Conservation (phyloP, 257 asterid species). For the Penstemon eatonii region DNA sequence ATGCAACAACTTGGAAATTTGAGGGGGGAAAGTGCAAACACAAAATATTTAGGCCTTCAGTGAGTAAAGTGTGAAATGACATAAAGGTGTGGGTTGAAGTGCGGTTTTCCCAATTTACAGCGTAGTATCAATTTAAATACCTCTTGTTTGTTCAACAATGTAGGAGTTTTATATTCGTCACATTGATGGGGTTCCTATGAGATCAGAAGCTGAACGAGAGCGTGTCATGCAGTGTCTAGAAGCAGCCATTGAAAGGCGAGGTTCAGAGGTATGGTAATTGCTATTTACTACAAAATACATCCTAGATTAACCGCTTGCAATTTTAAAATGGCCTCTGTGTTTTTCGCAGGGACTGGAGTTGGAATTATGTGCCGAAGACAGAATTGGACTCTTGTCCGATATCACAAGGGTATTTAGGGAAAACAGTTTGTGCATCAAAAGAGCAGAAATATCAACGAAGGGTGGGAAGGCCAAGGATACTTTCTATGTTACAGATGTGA, state of each 20-base stretch:
- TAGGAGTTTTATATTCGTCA: slow-evolving; percentile 83
- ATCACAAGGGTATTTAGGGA: slow-evolving; percentile 78
- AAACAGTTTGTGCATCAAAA: slow-evolving; percentile 62
- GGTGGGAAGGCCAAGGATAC: slow-evolving; percentile 67
- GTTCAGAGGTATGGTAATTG: slow-evolving; percentile 51
- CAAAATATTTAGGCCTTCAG: too few species aligned
- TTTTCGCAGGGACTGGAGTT: slow-evolving; percentile 64
- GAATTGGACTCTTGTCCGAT: slow-evolving; percentile 71
- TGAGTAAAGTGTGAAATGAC: too few species aligned
- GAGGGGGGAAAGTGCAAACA: too few species aligned
- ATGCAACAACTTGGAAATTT: too few species aligned
- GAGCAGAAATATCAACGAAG: slow-evolving; percentile 76
- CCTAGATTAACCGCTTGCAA: slow-evolving; percentile 6
- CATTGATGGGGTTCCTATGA: slow-evolving; percentile 74
- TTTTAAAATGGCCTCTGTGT: slow-evolving; percentile 14
- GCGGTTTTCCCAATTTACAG: too few species aligned
- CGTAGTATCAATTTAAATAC: background rate
- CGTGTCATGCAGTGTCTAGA: slow-evolving; percentile 76
- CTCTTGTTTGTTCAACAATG: slow-evolving; percentile 19
- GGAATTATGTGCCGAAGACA: slow-evolving; percentile 65
- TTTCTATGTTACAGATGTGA: slow-evolving; percentile 70
- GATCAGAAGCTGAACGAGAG: slow-evolving; percentile 81
- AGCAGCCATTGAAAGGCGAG: slow-evolving; percentile 86
- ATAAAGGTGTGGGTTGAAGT: too few species aligned
- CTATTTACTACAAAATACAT: slow-evolving; percentile 6